Conservation (phyloP, 345 rosid species). For the Clausena lansium region DNA sequence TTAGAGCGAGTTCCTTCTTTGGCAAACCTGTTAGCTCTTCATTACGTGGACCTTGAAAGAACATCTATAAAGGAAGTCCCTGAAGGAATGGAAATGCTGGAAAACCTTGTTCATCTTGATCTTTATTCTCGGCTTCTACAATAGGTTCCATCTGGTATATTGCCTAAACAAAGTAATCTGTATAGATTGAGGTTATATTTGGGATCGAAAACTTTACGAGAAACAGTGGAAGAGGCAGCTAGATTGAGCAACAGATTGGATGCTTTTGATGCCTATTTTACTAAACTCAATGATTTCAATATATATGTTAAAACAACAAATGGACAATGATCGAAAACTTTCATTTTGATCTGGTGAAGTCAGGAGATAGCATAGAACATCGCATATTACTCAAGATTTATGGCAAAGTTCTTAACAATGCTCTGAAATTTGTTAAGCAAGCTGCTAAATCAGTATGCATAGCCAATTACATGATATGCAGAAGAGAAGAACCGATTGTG, state of each 20-base stretch:
- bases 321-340: not conserved
- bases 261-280: not conserved
- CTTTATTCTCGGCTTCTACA: accelerated
- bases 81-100: not conserved
- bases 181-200: not conserved
- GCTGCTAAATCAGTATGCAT: too few relatives aligned
- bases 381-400: too few relatives aligned
- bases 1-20: not conserved
- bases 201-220: not conserved
- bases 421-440: too few relatives aligned
- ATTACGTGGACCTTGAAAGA: not conserved
- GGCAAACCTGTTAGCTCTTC: not conserved
- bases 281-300: not conserved
- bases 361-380: too few relatives aligned
- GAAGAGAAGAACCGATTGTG: not conserved
- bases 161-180: not conserved
- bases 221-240: not conserved
- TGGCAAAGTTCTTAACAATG: too few relatives aligned
- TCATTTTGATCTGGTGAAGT: not conserved
- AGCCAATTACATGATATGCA: not conserved
- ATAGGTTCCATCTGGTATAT: not conserved
- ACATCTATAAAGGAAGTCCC: not conserved
- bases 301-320: not conserved
- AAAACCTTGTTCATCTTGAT: not conserved
- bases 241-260: not conserved